Conservation (phyloP, 345 rosid genomes). For the Lenwebbia sp. region DNA sequence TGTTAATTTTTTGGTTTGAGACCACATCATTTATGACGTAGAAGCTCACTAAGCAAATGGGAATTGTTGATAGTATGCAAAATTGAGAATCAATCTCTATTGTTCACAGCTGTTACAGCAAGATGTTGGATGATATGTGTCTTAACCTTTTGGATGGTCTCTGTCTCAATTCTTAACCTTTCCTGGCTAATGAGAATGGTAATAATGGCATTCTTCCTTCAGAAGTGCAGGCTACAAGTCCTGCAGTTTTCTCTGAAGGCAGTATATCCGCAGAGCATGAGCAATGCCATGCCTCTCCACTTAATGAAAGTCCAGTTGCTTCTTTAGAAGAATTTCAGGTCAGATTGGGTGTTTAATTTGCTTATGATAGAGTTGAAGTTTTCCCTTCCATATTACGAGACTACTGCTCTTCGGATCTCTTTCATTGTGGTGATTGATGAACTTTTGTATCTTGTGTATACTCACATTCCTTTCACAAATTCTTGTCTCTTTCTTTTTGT, state of each 20-base stretch:
- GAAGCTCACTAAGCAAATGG: not conserved
- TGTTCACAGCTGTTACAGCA: not conserved
- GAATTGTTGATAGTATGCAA: not conserved
- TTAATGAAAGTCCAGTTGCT: slow-evolving; percentile 27
- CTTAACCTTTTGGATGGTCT: not conserved
- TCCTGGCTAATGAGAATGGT: slow-evolving; percentile 7
- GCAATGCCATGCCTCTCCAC: slow-evolving; percentile 18
- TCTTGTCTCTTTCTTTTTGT: not conserved
- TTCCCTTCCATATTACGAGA: not conserved
- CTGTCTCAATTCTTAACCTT: not conserved
- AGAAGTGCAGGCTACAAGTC: slow-evolving; percentile 23
- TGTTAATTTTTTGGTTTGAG: not conserved
- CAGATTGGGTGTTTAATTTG: not conserved
- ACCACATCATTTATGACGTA: not conserved
- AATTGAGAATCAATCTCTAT: not conserved
- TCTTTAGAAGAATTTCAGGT: slow-evolving; percentile 32
- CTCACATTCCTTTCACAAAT: not conserved
- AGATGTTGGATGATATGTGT: not conserved
- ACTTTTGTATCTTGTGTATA: not conserved
- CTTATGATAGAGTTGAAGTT: not conserved
- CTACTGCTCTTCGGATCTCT: not conserved
- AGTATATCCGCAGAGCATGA: slow-evolving; percentile 30
- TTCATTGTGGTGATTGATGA: not conserved
- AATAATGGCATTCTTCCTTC: slow-evolving; percentile 10
- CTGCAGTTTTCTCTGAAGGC: slow-evolving; percentile 19